Base-by-base conservation (phyloP, 768 basidiomycete genomes). In the Phylloporus sp. region DNA sequence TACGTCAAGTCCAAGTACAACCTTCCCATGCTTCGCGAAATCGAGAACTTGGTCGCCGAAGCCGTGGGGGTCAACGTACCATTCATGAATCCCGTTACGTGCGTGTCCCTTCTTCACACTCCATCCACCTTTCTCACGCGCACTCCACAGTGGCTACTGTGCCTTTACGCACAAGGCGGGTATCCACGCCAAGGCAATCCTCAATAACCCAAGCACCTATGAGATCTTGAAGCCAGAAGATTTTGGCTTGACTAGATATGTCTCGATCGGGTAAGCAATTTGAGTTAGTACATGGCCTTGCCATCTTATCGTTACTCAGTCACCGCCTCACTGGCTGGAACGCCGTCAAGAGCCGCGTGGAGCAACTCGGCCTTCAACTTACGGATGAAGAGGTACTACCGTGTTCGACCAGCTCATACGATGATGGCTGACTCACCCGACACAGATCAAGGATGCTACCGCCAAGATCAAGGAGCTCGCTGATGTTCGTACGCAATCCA, bases 131-230 rank as follows among this genome's bases (percentile, higher is more conserved):
- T 46, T 31, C 43, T 29, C 50, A 51, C 10, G 38, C 23, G 40
- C n/a, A 8, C 36, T 42, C 12, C 49, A 5, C 58, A 97, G 95
- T 50, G 97, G 97, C 15, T 99, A 97, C 74, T 98, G 97, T 67
- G 97, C 97, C 4, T 99, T 99, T 78, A 99, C 97, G 24, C 97
- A 98, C 85, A 98, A 99, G 86, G 97, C 97, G 20, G 97, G 97
- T 68, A 99, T 99, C 58, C 97, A 99, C 72, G 97, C 97, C 75
- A 99, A 99, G 80, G 97, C 97, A 34, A 99, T 99, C 72, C 83
- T 95, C 57, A 97, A 97, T 77, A 99, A 99, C 80, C 97, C 97
- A 2, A 91, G 89, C 64, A 99, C 97, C 10, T 99, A 98, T 72
- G 95, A 99, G 74, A 97, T 97, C 70, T 82, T 97, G 71, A 97